A percentile compares a stretch with the other conserved stretches of the same genome.
phyloP scores from a whole-genome alignment of 2,329 filamentous ascomycete genomes.

The Dactylellina cionopaga region DNA sequence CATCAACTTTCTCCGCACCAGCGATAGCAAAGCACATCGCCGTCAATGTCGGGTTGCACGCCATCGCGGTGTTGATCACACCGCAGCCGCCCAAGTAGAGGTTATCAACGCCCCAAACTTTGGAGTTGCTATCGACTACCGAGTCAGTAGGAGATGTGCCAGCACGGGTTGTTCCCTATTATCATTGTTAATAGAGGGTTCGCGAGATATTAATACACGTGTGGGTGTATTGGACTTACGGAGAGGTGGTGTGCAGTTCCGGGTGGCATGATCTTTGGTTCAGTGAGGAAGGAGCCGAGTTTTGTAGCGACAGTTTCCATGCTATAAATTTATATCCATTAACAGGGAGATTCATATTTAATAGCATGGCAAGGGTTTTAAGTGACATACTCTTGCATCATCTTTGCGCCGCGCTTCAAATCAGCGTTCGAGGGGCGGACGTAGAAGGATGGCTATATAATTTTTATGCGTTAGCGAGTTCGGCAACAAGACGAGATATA shows the following conservation, averaged over 20 bases:
- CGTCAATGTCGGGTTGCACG: constrained; percentile 57
- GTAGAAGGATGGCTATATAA: constrained; percentile 16
- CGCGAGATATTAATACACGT: neutral
- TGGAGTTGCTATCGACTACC: constrained; percentile 53
- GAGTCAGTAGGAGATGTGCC: constrained; percentile 45
- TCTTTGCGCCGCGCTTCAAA: constrained; percentile 45
- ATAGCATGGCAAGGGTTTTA: neutral
- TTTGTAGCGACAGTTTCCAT: constrained; percentile 52
- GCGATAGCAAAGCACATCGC: constrained; percentile 56
- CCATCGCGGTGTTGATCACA: constrained; percentile 55
- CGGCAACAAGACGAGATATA: constrained; percentile 46
- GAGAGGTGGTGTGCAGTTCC: constrained; percentile 54
- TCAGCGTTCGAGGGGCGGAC: constrained; percentile 31
- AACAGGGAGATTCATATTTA: neutral
- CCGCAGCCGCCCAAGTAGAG: constrained; percentile 56
- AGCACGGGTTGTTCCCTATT: constrained; percentile 48
- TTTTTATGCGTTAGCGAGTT: neutral
- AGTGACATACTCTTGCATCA: constrained; percentile 56
- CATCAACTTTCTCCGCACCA: constrained; percentile 41
- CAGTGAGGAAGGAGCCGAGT: constrained; percentile 54
- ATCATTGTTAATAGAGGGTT: neutral
- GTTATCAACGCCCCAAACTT: constrained; percentile 56
- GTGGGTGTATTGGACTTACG: constrained; percentile 6
- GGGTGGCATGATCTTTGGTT: constrained; percentile 53
- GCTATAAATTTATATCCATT: constrained; percentile 28